Evolutionary conservation across 768 basidiomycete genomes (phyloP), one percentile per base, ranked within the genome.

Genomic region (Tylopilus vinaceipallidus): DNA sequence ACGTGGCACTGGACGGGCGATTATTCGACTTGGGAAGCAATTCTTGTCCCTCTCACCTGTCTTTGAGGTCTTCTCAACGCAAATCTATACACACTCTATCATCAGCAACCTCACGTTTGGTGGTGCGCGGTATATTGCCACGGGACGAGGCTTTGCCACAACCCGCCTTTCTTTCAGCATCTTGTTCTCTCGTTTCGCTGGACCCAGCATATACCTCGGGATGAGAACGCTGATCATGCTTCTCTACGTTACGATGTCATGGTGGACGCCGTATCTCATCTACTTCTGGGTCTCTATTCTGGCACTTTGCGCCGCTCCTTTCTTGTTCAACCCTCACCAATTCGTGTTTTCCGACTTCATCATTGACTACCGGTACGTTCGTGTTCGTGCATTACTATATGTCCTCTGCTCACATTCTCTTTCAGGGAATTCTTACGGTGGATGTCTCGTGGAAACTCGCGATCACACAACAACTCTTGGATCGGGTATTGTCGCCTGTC

Each of bases 311-410:
- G 72, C 98, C 56, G 87, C 95, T 26, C 97, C 97, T 8, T 99
- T 99, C 87, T 68, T 98, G 62, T 99, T 98, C 82, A 99, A 98
- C 67, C 97, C 97, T n/a, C 97, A 99, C 69, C 97, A 98, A 71
- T 99, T 99, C 74, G 90, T 91, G 17, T 88, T 94, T 69, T 83
- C 93, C 33, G 97, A 99, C 70, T 99, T 95, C 71, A 81, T 98
- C 68, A 90, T 98, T 64, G 97, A 99, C 71, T 93, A 93, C 62
- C 78, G 88, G 88, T 87, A 62, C 62, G 81, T 70, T 20, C 6
- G 13, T 17, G 14, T 47, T 26, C 12, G 24, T 26, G 3, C 14
- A 26, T 40, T 20, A 29, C 0, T 2, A 11, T 3, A 3, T 4
- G 16, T 20, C 29, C 10, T 32, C 32, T 13, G 19, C 12, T 47